These are phyloP conservation scores for Penicillium fuscoglaucum DNA, from an alignment of 2,329 filamentous ascomycete genomes.

Conservation along the genomic window DNA sequence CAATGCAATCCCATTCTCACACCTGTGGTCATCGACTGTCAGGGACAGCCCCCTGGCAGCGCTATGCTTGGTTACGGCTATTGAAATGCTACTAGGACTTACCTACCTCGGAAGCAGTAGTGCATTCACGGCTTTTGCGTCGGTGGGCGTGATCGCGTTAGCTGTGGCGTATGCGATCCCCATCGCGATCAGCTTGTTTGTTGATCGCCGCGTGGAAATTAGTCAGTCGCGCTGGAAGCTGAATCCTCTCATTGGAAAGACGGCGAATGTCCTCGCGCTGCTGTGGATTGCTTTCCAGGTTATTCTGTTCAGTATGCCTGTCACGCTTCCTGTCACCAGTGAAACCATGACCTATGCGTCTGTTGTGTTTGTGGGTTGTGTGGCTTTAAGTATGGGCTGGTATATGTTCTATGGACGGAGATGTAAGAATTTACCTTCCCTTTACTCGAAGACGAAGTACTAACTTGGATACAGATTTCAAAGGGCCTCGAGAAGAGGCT, in stretches of 20 bases:
- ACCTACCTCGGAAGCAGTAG: constrained; percentile 50
- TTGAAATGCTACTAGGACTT: constrained; percentile 52
- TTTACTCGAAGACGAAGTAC: not conserved
- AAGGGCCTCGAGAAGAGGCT: constrained; percentile 26
- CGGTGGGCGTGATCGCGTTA: constrained; percentile 58
- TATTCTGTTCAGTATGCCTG: constrained; percentile 56
- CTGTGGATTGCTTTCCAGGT: constrained; percentile 55
- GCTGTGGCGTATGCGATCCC: constrained; percentile 59
- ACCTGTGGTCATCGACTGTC: constrained; percentile 32
- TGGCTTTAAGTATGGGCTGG: constrained; percentile 52
- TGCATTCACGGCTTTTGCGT: constrained; percentile 53
- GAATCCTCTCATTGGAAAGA: constrained; percentile 37
- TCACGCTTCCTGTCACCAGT: constrained; percentile 53
- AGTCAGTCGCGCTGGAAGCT: no score
- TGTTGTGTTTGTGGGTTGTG: constrained; percentile 59
- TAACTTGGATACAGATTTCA: constrained; percentile 20
- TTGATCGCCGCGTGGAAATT: constrained; percentile 26
- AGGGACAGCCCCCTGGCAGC: not conserved
- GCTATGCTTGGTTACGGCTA: constrained; percentile 46
- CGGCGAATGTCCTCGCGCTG: constrained; percentile 50
- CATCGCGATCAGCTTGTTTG: constrained; percentile 37
- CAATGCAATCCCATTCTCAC: constrained; percentile 46
- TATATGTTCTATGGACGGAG: constrained; percentile 54
- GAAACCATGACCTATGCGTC: constrained; percentile 59
- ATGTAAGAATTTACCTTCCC: constrained; percentile 38